Percentiles rank a stretch among this genome's conserved stretches.
Conservation (phyloP, 805 yeast species). For the Yamadazyma philogaea region DNA sequence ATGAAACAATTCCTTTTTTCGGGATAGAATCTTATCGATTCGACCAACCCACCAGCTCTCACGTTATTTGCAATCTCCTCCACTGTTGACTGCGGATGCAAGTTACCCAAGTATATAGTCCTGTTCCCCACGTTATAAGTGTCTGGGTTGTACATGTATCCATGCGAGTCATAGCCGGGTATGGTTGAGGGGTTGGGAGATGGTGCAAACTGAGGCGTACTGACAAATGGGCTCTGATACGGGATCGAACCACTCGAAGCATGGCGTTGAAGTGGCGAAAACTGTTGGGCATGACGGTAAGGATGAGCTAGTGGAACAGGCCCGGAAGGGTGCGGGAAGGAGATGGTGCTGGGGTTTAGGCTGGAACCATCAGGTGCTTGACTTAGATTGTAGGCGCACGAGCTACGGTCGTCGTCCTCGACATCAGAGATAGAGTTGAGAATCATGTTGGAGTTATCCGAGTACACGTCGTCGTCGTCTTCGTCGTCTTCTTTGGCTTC, state of each 20-base stretch:
- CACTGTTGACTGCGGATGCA: slow-evolving; percentile 59
- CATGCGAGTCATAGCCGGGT: slow-evolving; percentile 9
- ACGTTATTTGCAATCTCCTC: slow-evolving; percentile 76
- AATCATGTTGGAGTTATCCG: slow-evolving; percentile 7
- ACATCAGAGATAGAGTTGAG: slow-evolving; percentile 5
- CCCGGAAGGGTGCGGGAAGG: slow-evolving; percentile 3
- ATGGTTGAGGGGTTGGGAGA: slow-evolving; percentile 2
- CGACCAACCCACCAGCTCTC: slow-evolving; percentile 72
- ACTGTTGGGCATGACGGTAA: slow-evolving; percentile 3
- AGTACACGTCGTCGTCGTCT: slow-evolving; percentile 3
- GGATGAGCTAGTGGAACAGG: slow-evolving; percentile 1
- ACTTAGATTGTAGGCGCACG: neutral
- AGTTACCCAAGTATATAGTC: slow-evolving; percentile 65
- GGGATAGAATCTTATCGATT: slow-evolving; percentile 49
- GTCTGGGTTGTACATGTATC: slow-evolving; percentile 21
- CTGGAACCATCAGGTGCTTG: neutral
- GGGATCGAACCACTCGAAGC: slow-evolving; percentile 1
- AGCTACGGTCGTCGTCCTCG: slow-evolving; percentile 7
- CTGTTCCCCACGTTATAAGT: slow-evolving; percentile 49
- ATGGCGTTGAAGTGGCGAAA: slow-evolving; percentile 2
- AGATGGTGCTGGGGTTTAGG: slow-evolving; percentile 6
- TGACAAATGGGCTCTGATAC: slow-evolving; percentile 2
- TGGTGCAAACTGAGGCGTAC: neutral
- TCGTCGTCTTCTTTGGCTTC: slow-evolving; percentile 1
- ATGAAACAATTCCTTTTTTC: slow-evolving; percentile 62